Percentiles rank a stretch among this genome's conserved stretches.
Conservation (phyloP, 2,329 filamentous ascomycete genomes). For the Calonectria henricotiae region DNA sequence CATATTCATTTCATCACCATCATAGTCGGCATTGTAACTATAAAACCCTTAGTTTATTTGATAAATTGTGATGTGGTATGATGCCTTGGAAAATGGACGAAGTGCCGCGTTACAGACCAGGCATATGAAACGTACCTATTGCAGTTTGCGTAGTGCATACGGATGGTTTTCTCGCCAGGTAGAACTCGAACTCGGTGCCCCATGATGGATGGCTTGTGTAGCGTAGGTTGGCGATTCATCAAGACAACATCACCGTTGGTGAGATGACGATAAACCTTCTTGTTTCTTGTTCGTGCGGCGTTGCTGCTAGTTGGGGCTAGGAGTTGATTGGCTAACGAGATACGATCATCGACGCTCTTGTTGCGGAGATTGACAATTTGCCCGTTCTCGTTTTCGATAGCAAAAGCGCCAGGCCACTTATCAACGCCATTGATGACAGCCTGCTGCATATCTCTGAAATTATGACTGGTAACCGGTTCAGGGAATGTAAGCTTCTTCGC, state of each 20-base stretch:
- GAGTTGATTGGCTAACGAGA: conserved; percentile 92
- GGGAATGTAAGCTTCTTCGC: conserved; percentile 96
- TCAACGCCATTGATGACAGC: conserved; percentile 95
- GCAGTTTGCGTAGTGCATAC: conserved; percentile 99
- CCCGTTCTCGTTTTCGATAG: conserved; percentile 96
- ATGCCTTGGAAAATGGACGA: not conserved
- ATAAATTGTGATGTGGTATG: not conserved
- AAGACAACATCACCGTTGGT: conserved; percentile 97
- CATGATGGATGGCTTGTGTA: conserved; percentile 99
- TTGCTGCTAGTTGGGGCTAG: conserved; percentile 86
- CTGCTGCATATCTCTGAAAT: conserved; percentile 95
- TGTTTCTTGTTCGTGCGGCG: conserved; percentile 84
- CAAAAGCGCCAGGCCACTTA: conserved; percentile 93
- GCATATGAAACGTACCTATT: conserved; percentile 71
- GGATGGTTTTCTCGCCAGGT: conserved; percentile 95
- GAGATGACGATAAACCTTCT: conserved; percentile 96
- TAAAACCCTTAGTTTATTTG: not conserved
- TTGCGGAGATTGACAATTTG: conserved; percentile 90
- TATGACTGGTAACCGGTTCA: conserved; percentile 97
- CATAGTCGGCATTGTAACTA: conserved; percentile 97
- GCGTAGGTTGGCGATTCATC: conserved; percentile 98
- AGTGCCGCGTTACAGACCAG: not conserved
- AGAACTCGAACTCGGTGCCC: conserved; percentile 93
- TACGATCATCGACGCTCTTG: conserved; percentile 90
- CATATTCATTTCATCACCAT: conserved; percentile 99